These are phyloP conservation scores for Linnemannia hyalina DNA, from an alignment of 192 early-diverging fungal species.

Conservation along the genomic window DNA sequence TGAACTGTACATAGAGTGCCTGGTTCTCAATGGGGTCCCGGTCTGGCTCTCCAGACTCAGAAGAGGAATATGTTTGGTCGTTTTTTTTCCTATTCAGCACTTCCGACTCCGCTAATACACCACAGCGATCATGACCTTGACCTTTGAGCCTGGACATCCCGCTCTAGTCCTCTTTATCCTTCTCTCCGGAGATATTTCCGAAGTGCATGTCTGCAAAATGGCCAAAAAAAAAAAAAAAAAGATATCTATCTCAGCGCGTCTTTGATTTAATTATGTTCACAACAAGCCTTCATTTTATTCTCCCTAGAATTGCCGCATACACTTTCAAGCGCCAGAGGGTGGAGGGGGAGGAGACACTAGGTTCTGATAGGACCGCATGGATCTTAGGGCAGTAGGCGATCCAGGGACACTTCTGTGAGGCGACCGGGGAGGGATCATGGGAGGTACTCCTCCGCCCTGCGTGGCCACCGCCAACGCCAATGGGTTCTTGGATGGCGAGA, in stretches of 20 bases:
- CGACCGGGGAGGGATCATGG: slow-evolving; percentile 34
- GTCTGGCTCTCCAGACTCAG: not conserved
- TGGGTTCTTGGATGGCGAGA: not conserved
- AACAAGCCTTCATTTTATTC: not conserved
- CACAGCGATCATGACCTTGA: not conserved
- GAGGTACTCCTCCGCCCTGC: not conserved
- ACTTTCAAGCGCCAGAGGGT: not conserved
- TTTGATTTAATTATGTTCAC: not conserved
- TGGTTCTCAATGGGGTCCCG: not conserved
- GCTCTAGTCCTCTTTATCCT: not conserved
- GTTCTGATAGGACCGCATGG: slow-evolving; percentile 14
- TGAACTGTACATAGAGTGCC: not conserved
- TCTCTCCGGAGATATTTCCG: not conserved
- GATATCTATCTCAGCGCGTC: not conserved
- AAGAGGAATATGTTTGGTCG: not conserved
- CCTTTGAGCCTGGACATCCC: not conserved
- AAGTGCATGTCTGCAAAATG: not conserved
- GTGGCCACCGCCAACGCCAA: slow-evolving; percentile 3
- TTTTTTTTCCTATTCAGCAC: not conserved
- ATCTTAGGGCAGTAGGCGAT: slow-evolving; percentile 31
- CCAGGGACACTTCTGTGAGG: slow-evolving; percentile 32
- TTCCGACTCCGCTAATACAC: not conserved
- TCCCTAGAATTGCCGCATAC: too few relatives aligned
- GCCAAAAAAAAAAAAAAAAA: not conserved
- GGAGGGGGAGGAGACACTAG: not conserved